Conservation (phyloP, 306 rosid species). For the Potentilla sterilis region DNA sequence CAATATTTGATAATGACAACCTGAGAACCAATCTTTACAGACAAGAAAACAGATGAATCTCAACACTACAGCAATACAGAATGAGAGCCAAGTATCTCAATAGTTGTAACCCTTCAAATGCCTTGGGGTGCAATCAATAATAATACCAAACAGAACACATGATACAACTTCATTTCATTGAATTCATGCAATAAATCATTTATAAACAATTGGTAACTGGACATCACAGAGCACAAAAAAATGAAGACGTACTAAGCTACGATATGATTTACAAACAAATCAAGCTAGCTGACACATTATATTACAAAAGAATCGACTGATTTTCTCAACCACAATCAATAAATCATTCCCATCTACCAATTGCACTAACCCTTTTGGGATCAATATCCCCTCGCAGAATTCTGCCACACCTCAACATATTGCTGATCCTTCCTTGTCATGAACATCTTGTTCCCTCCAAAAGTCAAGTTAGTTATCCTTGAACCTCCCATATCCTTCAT, state of each 20-base stretch:
- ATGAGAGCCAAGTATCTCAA: background rate
- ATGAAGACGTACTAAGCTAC: conserved; percentile 2
- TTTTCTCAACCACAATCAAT: background rate
- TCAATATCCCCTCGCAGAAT: conserved; percentile 59
- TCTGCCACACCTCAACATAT: conserved; percentile 90
- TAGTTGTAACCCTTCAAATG: background rate
- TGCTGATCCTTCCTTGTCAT: conserved; percentile 74
- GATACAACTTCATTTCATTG: background rate
- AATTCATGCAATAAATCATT: background rate
- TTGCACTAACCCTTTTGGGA: background rate
- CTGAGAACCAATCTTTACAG: background rate
- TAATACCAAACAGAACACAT: background rate
- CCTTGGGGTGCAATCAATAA: background rate
- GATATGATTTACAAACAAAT: conserved; percentile 18
- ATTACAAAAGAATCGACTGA: conserved; percentile 1
- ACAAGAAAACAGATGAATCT: background rate
- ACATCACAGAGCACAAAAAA: conserved; percentile 12
- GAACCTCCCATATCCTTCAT: conserved; percentile 68
- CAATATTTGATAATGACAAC: background rate
- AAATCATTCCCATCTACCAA: background rate
- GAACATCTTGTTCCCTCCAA: conserved; percentile 94
- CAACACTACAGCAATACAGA: background rate
- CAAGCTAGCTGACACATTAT: conserved; percentile 6
- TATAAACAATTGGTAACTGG: conserved; percentile 11
- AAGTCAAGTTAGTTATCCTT: conserved; percentile 56